phyloP scores from a whole-genome alignment of 1,284 basidiomycete genomes.

The Ganoderma sinense region DNA sequence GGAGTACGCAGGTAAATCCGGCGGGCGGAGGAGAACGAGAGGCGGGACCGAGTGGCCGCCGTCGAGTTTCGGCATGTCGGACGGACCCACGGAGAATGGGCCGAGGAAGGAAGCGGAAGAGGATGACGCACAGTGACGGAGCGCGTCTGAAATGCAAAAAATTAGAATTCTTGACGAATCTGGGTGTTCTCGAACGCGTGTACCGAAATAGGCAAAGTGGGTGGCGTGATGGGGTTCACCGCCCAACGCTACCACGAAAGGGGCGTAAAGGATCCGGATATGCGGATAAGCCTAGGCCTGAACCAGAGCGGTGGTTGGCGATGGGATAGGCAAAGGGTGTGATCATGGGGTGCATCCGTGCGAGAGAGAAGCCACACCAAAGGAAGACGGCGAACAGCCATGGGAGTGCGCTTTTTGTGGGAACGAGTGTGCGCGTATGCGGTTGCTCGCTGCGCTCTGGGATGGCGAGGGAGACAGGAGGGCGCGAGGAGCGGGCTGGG shows the following conservation, averaged over 20 bases:
- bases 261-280: constrained; percentile 23
- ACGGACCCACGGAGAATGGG: neutral
- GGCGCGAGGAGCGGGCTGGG: neutral
- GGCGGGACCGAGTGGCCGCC: neutral
- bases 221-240: constrained; percentile 33
- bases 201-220: constrained; percentile 23
- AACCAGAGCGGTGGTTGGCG: constrained; percentile 24
- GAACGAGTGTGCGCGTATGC: neutral
- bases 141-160: neutral
- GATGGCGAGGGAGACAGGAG: neutral
- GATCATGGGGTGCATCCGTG: constrained; percentile 29
- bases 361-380: constrained; percentile 30
- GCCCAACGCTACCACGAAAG: constrained; percentile 28
- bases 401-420: constrained; percentile 22
- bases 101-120: neutral
- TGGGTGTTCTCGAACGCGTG: constrained; percentile 14
- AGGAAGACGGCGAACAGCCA: constrained; percentile 22
- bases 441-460: neutral
- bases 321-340: constrained; percentile 28
- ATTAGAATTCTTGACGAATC: constrained; percentile 10
- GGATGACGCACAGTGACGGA: constrained; percentile 3
- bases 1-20: neutral
- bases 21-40: neutral
- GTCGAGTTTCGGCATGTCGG: neutral
- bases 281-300: constrained; percentile 22